Evolutionary conservation across 2,329 filamentous ascomycete genomes (phyloP), one percentile per base, ranked within the genome.

Genomic region (Cryphonectria naterciae): DNA sequence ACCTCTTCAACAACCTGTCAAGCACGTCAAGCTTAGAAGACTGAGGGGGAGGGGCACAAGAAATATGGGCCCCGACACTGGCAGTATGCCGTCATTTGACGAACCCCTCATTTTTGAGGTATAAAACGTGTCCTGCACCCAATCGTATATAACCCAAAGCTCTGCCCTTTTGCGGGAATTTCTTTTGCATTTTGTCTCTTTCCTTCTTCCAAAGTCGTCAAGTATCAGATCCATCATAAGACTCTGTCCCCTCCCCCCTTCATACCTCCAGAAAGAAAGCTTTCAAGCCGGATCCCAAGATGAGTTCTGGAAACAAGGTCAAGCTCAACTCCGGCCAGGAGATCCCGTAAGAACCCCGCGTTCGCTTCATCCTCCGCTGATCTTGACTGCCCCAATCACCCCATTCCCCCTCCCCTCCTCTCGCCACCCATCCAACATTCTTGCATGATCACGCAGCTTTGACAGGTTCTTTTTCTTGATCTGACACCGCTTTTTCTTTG

Each of bases 271-370:
- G 32, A 32, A 32, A 32, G 32, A 64, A 11, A 15, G 52, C 17
- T 17, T n/a, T 15, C 62, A 37, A 19, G n/a, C 28, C 32, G 32
- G 32, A 46, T 39, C 22, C 35, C 65, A 72, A 37, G 6, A 90
- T 91, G 88, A 90, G 88, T 77, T 81, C 83, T 77, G 85, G 83
- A 71, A 81, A 79, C 75, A 83, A 87, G 80, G 86, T 89, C 75
- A 88, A 86, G 73, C 85, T 90, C 76, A 89, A 86, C 82, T 86
- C 87, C 68, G 91, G 91, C 74, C 86, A 88, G 77, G 88, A 89
- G 81, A 92, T 92, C 70, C 88, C 89, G 71, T 72, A 65, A 70
- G 71, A 56, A 37, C 56, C 49, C 32, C 37, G 22, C 84, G 84
- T 52, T 80, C 17, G 28, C 25, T 22, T 25, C 41, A 32, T 49